Evolutionary conservation across 768 basidiomycete species (phyloP), one percentile per base, ranked within the genome.

Genomic region (Lactarius quietus): DNA sequence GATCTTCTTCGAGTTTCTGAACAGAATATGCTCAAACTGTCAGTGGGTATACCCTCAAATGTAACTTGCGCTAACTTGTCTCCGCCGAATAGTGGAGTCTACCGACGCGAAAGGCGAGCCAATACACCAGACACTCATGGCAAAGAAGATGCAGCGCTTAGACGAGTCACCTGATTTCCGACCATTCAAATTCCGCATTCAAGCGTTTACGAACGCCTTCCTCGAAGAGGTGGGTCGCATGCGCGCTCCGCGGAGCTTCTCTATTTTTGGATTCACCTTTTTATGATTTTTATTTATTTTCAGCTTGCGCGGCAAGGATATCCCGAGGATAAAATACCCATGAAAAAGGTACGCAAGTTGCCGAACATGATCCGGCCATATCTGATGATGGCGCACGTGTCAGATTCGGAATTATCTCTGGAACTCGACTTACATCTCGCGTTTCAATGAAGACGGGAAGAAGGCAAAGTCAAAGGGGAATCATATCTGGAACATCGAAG

Each of bases 401-500:
- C n/a, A 93, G 92, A 86, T 93, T 74, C 89, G 95, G 70, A 88
- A 93, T 77, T 99, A 97, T 78, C 85, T 99, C 57, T 99, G 96
- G 96, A 88, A 87, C 66, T 93, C 95, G 71, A 88, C 88, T 35
- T 88, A 90, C 74, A 98, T 99, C 73, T 88, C 94, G 33, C 91
- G 96, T 35, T 98, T 95, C 81, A 99, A 99, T 74, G 94, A 98
- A 72, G 96, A 98, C 74, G 96, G 96, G 39, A 98, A 98, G 77
- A 99, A 99, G 78, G 92, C 95, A 28, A 99, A 99, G 77, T 95
- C 93, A 61, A 97, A 97, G 80, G 96, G 96, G 55, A 99, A 99
- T 77, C 96, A 98, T 72, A 97, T 98, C 70, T 99, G 96, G 96
- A 95, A 94, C 72, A 90, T 98, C 58, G 93, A 98, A 72, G 96